Evolutionary conservation across 495 filamentous ascomycete species (phyloP), one percentile per base, ranked within the genome.

Genomic region (Penicillium robsamsonii): DNA sequence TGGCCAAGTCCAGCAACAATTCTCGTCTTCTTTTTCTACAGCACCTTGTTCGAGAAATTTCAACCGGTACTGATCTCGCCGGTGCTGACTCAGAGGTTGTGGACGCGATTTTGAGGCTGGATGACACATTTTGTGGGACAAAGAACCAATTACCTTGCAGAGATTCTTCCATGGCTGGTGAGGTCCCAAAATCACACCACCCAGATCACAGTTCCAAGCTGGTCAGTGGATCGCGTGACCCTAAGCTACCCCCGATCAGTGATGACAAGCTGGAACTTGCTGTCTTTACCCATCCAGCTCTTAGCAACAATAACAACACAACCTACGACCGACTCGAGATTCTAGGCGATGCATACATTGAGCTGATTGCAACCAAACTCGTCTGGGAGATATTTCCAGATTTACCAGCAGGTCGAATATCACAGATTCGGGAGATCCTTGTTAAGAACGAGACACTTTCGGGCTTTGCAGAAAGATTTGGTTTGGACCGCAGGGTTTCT

Each of bases 391-490:
- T 74, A n/a, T 91, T 88, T 59, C 79, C 81, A 4, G 65, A 71
- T 10, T 74, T 87, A 13, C 51, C 76, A 1, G 75, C 85, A 4
- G 88, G 88, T 17, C 74, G 79, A 55, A 79, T 81, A 58, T 82
- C 84, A 13, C 84, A 88, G 49, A 75, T 87, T 25, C 82, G 89
- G 10, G 87, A 92, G 67, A 63, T 79, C 33, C 75, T 90, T 5
- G 81, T 95, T 27, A 91, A 87, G 59, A 96, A 96, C 64, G 78
- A 85, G 49, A 93, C 87, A 0, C 76, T 96, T 1, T 79, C 85
- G 8, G 69, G 72, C 25, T 94, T 83, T 63, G 76, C 88, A 10
- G 60, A 80, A 13, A 66, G 70, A 4, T 96, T 93, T 68, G 85
- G 82, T 2, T 79, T 96, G 55, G 80, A 88, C 59, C 76, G 77